phyloP scores from a whole-genome alignment of 805 yeast genomes.

The Suhomyces canberraensis region DNA sequence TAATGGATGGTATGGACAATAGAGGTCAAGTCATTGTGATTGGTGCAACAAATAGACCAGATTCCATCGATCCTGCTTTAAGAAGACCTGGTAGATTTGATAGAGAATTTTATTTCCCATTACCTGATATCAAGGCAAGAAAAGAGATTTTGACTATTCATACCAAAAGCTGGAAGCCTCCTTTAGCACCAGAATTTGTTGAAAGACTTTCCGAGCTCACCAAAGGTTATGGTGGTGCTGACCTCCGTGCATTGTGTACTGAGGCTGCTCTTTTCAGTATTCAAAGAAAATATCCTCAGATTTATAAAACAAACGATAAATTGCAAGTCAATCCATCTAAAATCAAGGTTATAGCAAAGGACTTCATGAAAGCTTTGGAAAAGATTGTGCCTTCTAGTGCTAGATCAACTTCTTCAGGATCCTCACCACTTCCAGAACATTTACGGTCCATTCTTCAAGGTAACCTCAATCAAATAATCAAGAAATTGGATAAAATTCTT shows the following conservation, averaged over 20 bases:
- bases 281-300: conserved; percentile 90
- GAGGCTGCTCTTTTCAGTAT: conserved; percentile 93
- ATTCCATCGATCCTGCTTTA: conserved; percentile 96
- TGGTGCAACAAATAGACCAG: conserved; percentile 98
- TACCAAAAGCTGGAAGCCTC: conserved; percentile 85
- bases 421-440: conserved; percentile 76
- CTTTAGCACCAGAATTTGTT: conserved; percentile 55
- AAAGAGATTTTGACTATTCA: conserved; percentile 78
- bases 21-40: conserved; percentile 97
- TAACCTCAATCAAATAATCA: conserved; percentile 45
- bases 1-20: conserved; percentile 99
- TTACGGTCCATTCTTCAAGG: conserved; percentile 60
- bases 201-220: conserved; percentile 72
- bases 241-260: conserved; percentile 87
- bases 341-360: conserved; percentile 73
- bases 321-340: conserved; percentile 66
- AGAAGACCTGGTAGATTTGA: conserved; percentile 97
- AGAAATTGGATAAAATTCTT: conserved; percentile 52
- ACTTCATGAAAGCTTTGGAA: conserved; percentile 80
- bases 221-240: conserved; percentile 98
- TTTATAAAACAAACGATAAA: conserved; percentile 73
- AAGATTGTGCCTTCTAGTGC: conserved; percentile 92
- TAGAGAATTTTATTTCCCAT: conserved; percentile 92
- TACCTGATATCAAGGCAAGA: conserved; percentile 81
- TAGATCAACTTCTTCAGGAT: conserved; percentile 68